Evolutionary conservation across 2,329 filamentous ascomycete genomes (phyloP).

Genomic region (Coniochaeta pulveracea): DNA sequence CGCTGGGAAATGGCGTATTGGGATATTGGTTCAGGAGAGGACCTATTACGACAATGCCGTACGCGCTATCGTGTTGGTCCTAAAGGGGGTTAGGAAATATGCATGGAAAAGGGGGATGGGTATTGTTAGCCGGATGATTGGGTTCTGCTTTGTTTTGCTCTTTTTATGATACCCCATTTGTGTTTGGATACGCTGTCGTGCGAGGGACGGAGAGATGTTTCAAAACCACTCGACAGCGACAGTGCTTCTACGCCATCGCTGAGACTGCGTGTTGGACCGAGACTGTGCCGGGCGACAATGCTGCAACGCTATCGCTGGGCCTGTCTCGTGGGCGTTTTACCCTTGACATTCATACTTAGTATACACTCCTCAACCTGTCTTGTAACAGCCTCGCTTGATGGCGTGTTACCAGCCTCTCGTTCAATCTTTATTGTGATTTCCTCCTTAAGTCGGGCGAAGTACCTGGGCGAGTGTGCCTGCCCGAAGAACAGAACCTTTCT

Average conservation of each 20-base stretch:
- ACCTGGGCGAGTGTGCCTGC: no score
- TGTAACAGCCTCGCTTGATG: no score
- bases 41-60: conserved; percentile 23
- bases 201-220: conserved; percentile 11
- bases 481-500: no score
- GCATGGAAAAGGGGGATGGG: conserved; percentile 1
- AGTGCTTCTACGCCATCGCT: conserved; percentile 46
- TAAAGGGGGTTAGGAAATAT: background rate
- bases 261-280: conserved; percentile 41
- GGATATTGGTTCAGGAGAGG: conserved; percentile 11
- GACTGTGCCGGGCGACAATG: conserved; percentile 36
- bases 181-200: conserved; percentile 40
- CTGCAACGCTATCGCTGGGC: conserved; percentile 38
- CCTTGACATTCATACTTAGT: no score
- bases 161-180: conserved; percentile 42
- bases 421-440: no score
- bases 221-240: conserved; percentile 35
- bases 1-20: conserved; percentile 17
- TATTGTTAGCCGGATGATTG: conserved; percentile 8
- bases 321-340: conserved; percentile 34
- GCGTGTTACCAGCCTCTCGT: no score
- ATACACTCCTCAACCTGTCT: no score
- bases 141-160: conserved; percentile 16
- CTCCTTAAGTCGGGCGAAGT: no score
- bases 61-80: conserved; percentile 23